phyloP scores from a whole-genome alignment of 306 rosid species.

The Citrullus amarus region DNA sequence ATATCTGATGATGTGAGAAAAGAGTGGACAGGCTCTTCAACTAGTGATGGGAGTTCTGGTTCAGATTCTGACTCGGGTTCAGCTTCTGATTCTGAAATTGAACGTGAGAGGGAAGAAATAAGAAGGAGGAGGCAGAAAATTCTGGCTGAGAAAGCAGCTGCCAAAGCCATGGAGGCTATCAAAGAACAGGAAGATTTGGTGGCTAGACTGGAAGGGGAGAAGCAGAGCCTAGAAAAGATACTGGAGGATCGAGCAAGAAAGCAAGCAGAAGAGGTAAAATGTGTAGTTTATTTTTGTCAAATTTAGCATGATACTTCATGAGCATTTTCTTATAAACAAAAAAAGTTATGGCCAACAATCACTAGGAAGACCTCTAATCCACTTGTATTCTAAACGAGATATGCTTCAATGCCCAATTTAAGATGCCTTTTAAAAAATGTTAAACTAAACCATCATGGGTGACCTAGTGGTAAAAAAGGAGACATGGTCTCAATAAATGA shows the following conservation, averaged over 20 bases:
- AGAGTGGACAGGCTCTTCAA: slow-evolving; percentile 27
- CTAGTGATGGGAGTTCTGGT: slow-evolving; percentile 54
- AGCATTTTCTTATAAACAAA: not conserved
- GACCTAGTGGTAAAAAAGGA: no score
- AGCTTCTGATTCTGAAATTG: slow-evolving; percentile 72
- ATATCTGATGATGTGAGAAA: slow-evolving; percentile 45
- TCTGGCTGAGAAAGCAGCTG: slow-evolving; percentile 83
- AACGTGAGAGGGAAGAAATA: slow-evolving; percentile 75
- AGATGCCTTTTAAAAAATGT: not conserved
- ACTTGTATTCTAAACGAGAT: not conserved
- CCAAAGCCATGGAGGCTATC: slow-evolving; percentile 66
- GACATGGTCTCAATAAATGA: no score
- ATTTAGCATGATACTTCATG: not conserved
- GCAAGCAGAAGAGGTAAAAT: slow-evolving; percentile 77
- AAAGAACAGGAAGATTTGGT: slow-evolving; percentile 76
- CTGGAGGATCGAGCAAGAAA: slow-evolving; percentile 76
- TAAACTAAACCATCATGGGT: no score
- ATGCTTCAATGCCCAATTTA: not conserved
- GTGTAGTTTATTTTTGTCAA: not conserved
- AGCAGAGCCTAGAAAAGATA: slow-evolving; percentile 87
- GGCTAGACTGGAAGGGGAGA: slow-evolving; percentile 96
- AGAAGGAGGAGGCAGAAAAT: slow-evolving; percentile 53
- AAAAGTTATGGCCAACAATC: not conserved
- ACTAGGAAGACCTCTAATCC: not conserved
- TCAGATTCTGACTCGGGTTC: slow-evolving; percentile 69